These are phyloP conservation scores for Chaetomiaceae sp. DNA, from an alignment of 2,329 filamentous ascomycete genomes.

Conservation along the genomic window DNA sequence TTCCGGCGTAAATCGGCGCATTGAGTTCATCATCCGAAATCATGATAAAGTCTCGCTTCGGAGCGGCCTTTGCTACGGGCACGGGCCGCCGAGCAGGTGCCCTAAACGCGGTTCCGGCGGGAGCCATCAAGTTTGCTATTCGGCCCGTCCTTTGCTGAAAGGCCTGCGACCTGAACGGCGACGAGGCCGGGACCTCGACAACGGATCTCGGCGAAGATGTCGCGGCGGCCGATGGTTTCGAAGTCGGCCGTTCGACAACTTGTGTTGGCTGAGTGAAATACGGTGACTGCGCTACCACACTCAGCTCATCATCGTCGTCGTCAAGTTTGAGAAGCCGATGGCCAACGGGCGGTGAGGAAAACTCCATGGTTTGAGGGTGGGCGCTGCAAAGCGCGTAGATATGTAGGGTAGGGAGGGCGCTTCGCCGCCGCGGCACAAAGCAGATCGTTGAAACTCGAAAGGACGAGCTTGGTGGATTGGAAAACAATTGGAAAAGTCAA, in stretches of 20 bases:
- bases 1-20: conserved; percentile 34
- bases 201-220: conserved; percentile 41
- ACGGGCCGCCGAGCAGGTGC: conserved; percentile 24
- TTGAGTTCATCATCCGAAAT: conserved; percentile 29
- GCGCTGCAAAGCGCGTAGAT: background rate
- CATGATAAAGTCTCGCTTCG: conserved; percentile 32
- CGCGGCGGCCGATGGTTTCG: conserved; percentile 26
- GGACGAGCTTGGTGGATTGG: too few species aligned
- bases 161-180: conserved; percentile 52
- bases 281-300: conserved; percentile 34
- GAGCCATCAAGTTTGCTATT: conserved; percentile 55
- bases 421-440: too few species aligned
- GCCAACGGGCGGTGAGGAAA: conserved; percentile 17
- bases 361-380: conserved; percentile 15
- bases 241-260: conserved; percentile 36
- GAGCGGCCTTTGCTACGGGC: conserved; percentile 18
- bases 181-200: conserved; percentile 85
- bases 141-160: conserved; percentile 22
- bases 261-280: conserved; percentile 44
- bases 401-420: too few species aligned
- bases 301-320: conserved; percentile 28
- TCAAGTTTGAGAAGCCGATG: conserved; percentile 14
- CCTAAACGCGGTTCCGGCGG: conserved; percentile 68
- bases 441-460: too few species aligned
- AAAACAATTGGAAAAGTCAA: too few species aligned